Base-by-base conservation (phyloP, 805 yeast genomes). In the Starmerella lactis-condensi region DNA sequence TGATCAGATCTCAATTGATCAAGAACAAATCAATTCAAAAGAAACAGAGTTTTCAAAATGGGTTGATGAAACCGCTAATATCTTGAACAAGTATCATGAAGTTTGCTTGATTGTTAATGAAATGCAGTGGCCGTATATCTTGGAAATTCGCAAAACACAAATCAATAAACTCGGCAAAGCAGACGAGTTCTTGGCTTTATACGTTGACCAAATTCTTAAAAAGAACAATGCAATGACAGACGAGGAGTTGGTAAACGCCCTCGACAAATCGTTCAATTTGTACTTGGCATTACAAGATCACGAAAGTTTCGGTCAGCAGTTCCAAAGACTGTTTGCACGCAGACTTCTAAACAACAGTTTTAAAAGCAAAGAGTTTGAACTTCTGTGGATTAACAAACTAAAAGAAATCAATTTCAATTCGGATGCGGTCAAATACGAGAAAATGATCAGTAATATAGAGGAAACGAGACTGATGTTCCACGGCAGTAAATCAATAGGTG, bases 371-470 rank as follows among this genome's bases (percentile, higher is more conserved):
- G 82, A 74, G 39, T 65, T 65, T 23, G 99, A 89, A 57, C 85
- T 78, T 44, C 56, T 67, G 35, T 70, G 85, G 33, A 76, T 83
- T 39, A 13, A 18, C 15, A 19, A 19, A 17, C 12, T 33, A 24
- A 22, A 29, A 11, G 34, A 27, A 9, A 33, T 23, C 14, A 34
- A 32, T 10, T 24, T 28, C 2, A 23, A 22, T 17, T 21, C 37
- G 10, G 37, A 33, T 13, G 12, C 28, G 8, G 26, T n/a, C 17
- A 30, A 81, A 51, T 78, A 85, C 54, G 78, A 93, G 13, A 76
- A 79, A 47, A 89, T 89, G 98, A 81, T 89, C 52, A 75, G 73
- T 47, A 95, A 85, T 56, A 78, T 85, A 61, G 69, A 78, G 44
- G 67, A 81, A 4, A 77, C 93, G 0, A 31, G 28, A 4, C 21